These are phyloP conservation scores for Hyaloperonospora arabidopsidis DNA, from an alignment of 352 stramenopile species.

Conservation along the genomic window DNA sequence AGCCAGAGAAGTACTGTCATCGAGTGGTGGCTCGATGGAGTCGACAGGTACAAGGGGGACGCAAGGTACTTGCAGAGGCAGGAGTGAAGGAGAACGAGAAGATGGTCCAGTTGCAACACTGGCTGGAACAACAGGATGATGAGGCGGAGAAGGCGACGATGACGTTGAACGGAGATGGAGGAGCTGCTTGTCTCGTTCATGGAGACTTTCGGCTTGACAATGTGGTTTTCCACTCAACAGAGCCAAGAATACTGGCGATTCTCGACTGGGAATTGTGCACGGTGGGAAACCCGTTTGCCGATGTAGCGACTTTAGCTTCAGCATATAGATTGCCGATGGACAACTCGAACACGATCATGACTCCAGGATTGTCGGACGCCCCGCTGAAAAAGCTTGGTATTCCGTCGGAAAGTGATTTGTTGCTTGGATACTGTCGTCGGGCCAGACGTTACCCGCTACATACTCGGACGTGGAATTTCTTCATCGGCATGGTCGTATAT, in stretches of 20 bases:
- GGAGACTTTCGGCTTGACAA: conserved; percentile 87
- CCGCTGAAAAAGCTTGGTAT: conserved; percentile 53
- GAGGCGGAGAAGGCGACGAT: conserved; percentile 45
- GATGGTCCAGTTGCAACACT: conserved; percentile 44
- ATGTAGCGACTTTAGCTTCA: conserved; percentile 65
- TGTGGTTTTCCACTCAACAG: conserved; percentile 78
- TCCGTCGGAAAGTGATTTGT: conserved; percentile 46
- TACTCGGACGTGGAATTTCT: conserved; percentile 64
- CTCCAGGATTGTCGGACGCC: conserved; percentile 38
- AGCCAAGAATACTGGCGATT: conserved; percentile 73
- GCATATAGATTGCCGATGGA: conserved; percentile 40
- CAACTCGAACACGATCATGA: conserved; percentile 42
- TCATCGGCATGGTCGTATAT: conserved; percentile 62
- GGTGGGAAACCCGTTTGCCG: conserved; percentile 75
- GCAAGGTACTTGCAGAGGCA: conserved; percentile 39
- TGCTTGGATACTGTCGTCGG: conserved; percentile 55
- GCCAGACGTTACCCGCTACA: conserved; percentile 42
- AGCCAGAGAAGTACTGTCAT: conserved; percentile 59
- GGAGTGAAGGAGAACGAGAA: conserved; percentile 48
- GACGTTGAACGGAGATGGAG: conserved; percentile 8
- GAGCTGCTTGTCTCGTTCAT: conserved; percentile 54
- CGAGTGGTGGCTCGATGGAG: conserved; percentile 68
- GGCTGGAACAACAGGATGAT: conserved; percentile 49
- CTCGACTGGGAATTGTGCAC: conserved; percentile 86
- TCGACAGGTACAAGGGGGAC: conserved; percentile 52